A percentile compares a stretch with the other conserved stretches of the same genome.
Conservation (phyloP, 2,329 filamentous ascomycete species). For the Dichotomopilus funicola region DNA sequence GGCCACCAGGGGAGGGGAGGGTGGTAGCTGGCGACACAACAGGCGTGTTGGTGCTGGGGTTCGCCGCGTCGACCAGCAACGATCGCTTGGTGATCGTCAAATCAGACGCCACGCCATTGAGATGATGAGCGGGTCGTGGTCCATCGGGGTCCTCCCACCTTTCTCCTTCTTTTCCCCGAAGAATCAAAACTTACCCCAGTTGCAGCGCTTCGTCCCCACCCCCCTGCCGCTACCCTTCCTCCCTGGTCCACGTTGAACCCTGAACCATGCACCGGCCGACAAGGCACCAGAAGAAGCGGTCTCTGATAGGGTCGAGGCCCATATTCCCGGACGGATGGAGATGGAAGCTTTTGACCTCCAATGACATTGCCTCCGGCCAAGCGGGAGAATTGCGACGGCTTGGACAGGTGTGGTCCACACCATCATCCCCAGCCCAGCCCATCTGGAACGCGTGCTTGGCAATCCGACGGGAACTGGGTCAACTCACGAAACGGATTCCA, state of each 20-base stretch:
- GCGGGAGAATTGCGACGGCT: conserved; percentile 9
- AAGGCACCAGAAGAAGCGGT: conserved; percentile 5
- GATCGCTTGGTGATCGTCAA: conserved; percentile 15
- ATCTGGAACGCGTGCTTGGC: not conserved
- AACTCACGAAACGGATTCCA: conserved; percentile 1
- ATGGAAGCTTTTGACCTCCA: conserved; percentile 1
- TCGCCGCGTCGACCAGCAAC: conserved; percentile 5
- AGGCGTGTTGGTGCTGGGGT: conserved; percentile 9
- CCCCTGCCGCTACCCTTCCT: no score
- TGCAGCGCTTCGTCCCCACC: no score
- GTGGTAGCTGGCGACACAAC: not conserved
- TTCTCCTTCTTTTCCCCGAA: not conserved
- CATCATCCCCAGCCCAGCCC: not conserved
- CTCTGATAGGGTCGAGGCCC: conserved; percentile 11
- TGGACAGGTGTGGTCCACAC: not conserved
- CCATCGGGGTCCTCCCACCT: conserved; percentile 4
- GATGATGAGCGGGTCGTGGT: not conserved
- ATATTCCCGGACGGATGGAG: conserved; percentile 13
- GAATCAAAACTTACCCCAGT: no score
- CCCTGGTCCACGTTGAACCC: no score
- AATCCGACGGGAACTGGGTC: conserved; percentile 3
- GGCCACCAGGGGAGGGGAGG: not conserved
- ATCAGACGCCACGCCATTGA: conserved; percentile 3
- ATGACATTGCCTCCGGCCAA: not conserved
- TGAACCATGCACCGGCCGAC: not conserved